A percentile compares a stretch with the other conserved stretches of the same genome.
Conservation (phyloP, 345 rosid genomes). For the Eucalyptus globulus region DNA sequence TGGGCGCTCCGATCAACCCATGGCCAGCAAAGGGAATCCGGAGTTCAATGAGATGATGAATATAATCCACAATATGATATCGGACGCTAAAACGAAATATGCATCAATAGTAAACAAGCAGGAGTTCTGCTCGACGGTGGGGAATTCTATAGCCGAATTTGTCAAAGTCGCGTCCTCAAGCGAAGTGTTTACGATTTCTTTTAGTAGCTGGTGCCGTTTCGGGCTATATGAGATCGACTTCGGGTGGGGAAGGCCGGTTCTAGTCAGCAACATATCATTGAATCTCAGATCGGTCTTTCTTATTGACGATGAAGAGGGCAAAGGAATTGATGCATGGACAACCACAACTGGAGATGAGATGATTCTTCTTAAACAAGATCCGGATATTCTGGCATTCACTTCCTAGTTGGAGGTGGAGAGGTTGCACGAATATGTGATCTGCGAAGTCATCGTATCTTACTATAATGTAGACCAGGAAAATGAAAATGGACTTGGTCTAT, state of each 20-base stretch:
- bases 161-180: neutral
- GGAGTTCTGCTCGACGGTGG: neutral
- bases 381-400: neutral
- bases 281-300: slow-evolving; percentile 9
- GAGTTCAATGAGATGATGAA: neutral
- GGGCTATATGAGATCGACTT: slow-evolving; percentile 32
- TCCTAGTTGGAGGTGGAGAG: neutral
- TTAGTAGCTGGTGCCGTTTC: slow-evolving; percentile 20
- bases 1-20: neutral
- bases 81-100: neutral
- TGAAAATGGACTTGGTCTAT: neutral
- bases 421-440: neutral
- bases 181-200: neutral
- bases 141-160: neutral
- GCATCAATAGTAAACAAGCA: neutral
- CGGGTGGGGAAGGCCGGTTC: slow-evolving; percentile 44
- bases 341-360: slow-evolving; percentile 2
- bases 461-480: neutral
- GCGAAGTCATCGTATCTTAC: neutral
- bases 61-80: neutral
- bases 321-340: slow-evolving; percentile 40
- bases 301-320: slow-evolving; percentile 18
- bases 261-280: slow-evolving; percentile 17
- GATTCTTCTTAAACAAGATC: neutral
- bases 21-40: neutral